Percentiles rank a stretch among this genome's conserved stretches.
Evolutionary conservation across 148 eudicot genomes (phyloP).

Genomic region (Chenopodium formosanum): DNA sequence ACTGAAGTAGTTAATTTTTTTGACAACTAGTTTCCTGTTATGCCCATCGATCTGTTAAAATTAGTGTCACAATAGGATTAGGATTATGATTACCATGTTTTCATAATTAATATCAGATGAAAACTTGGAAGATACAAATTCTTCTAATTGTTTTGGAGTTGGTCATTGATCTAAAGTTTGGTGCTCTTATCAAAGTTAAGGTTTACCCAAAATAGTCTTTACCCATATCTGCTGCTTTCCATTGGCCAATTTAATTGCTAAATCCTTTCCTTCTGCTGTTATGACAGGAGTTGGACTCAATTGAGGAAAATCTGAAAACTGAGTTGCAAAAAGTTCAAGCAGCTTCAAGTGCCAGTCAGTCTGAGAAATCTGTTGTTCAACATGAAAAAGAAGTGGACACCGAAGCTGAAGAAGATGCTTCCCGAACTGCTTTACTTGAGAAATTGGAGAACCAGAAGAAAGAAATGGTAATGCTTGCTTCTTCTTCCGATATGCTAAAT

Average conservation of each 20-base stretch:
- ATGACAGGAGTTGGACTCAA: conserved; percentile 60
- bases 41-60: neutral
- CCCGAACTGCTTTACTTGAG: conserved; percentile 43
- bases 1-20: neutral
- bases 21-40: neutral
- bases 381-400: conserved; percentile 27
- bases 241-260: neutral
- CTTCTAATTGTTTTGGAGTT: neutral
- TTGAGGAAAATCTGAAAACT: conserved; percentile 55
- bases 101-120: neutral
- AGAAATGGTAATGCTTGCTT: conserved; percentile 54
- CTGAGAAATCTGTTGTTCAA: conserved; percentile 25
- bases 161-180: neutral
- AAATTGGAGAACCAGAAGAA: conserved; percentile 78
- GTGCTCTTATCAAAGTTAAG: neutral
- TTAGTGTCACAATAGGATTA: neutral
- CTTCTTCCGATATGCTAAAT: neutral
- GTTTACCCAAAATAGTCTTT: neutral
- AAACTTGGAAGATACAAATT: neutral
- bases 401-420: conserved; percentile 44
- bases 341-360: conserved; percentile 34
- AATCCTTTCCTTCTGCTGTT: conserved; percentile 1
- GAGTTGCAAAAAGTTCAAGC: conserved; percentile 57
- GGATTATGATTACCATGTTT: neutral
- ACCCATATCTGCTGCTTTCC: neutral